These are phyloP conservation scores for Neltuma alba DNA, from an alignment of 306 rosid genomes.

Conservation along the genomic window DNA sequence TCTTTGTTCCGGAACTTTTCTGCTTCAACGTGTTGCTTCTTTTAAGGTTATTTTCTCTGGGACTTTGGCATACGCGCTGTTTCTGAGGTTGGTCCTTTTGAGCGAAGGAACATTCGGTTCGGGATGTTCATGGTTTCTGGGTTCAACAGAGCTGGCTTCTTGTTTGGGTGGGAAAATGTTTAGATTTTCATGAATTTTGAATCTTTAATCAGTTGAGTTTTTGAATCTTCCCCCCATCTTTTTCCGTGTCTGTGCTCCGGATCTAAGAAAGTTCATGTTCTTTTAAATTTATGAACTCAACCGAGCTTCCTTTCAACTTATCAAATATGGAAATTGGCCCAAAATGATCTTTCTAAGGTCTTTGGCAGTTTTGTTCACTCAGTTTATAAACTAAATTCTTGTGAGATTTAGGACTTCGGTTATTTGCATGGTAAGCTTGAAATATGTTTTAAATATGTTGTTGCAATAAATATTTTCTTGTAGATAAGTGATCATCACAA, in stretches of 20 bases:
- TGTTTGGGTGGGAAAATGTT: slow-evolving; percentile 22
- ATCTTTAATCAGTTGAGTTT: neutral
- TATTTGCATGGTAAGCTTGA: slow-evolving; percentile 28
- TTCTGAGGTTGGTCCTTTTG: slow-evolving; percentile 19
- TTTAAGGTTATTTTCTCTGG: neutral
- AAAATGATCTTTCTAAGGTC: neutral
- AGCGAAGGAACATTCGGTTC: slow-evolving; percentile 9
- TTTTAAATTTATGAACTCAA: neutral
- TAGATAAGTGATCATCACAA: neutral
- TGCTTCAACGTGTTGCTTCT: neutral
- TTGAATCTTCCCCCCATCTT: neutral
- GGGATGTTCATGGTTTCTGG: slow-evolving; percentile 18
- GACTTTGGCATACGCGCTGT: neutral
- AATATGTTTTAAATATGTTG: neutral
- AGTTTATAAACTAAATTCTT: slow-evolving; percentile 1
- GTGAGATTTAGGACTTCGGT: slow-evolving; percentile 14
- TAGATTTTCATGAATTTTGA: neutral
- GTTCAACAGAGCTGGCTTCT: slow-evolving; percentile 19
- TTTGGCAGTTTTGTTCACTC: neutral
- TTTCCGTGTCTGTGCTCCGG: neutral
- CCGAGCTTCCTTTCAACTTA: neutral
- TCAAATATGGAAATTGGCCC: neutral
- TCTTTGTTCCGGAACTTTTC: neutral
- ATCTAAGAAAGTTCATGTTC: slow-evolving; percentile 9
- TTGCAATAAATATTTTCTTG: neutral